Base-by-base conservation (phyloP, 257 asterid genomes). In the Anisodus tanguticus region DNA sequence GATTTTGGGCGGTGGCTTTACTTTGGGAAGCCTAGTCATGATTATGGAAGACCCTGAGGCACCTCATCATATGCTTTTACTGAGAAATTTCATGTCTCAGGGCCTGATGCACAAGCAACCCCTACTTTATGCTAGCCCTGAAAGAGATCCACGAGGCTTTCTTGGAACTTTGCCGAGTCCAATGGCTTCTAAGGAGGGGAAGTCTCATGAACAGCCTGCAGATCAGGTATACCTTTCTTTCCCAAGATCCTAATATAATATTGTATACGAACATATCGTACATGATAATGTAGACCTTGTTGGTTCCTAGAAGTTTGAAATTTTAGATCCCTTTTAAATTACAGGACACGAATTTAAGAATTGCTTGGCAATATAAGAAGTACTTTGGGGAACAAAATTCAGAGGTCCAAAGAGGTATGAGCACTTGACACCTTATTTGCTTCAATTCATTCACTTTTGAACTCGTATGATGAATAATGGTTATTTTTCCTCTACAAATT, bases 321-420 rank as follows among this genome's bases (percentile, higher is more conserved):
- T 31, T 76, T 60, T 41, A 16, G 17, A 54, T 86, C 16, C 77
- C 35, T 59, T 49, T 26, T 62, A 60, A 55, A 49, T 86, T 83
- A 8, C 93, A 97, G 99, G 99, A 93, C 16, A 91, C 89, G 85
- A 97, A 93, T 41, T 85, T 97, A 91, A 95, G 99, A 85, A 97
- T 97, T 79, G 99, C 99, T 84, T 97, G 99, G 99, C 99, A 97
- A 83, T 97, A 97, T 82, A 97, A 93, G 84, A 97, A 97, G 93
- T 97, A 95, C 84, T 87, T 91, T 19, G 97, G 91, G 69, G 98
- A 95, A 77, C 92, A 92, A 35, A 91, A 84, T 88, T 81, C 90
- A 67, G 98, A 95, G 54, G 70, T 79, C 86, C 98, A 85, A 86
- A 92, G 84, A 90, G 99, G 99, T 96, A 60, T 62, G 41, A 47